Conservation (phyloP, 352 stramenopile genomes). For the Lagenidium sp. region DNA sequence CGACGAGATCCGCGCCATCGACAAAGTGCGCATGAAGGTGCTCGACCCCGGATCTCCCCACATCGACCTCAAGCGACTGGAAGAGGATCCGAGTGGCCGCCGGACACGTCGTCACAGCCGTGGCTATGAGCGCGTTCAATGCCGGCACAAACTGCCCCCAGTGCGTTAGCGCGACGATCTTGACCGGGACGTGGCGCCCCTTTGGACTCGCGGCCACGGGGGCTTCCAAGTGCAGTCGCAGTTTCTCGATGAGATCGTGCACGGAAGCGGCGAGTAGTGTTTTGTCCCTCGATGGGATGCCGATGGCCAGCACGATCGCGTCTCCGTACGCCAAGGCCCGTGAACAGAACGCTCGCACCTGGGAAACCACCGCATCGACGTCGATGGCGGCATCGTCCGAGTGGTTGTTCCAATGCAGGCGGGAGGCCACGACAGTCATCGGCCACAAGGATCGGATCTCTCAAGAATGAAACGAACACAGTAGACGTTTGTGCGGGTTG, state of each 20-base stretch:
- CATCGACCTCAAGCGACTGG: constrained; percentile 87
- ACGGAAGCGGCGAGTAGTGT: constrained; percentile 19
- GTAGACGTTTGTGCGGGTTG: background rate
- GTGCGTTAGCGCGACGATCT: constrained; percentile 87
- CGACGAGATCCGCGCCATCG: constrained; percentile 73
- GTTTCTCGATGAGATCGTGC: constrained; percentile 21
- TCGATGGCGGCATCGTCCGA: constrained; percentile 29
- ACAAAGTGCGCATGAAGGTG: constrained; percentile 61
- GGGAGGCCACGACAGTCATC: constrained; percentile 36
- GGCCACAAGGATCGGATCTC: background rate
- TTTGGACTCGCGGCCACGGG: constrained; percentile 1
- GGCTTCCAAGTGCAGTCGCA: constrained; percentile 18
- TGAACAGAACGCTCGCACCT: constrained; percentile 39
- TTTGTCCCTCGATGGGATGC: constrained; percentile 18
- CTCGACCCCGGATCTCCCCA: constrained; percentile 38
- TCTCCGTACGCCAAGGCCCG: constrained; percentile 39
- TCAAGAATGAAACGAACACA: background rate
- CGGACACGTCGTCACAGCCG: constrained; percentile 51
- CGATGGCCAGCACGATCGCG: constrained; percentile 46
- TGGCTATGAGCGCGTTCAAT: constrained; percentile 88
- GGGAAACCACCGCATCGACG: constrained; percentile 25
- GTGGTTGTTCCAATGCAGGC: constrained; percentile 69
- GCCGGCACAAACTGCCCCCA: constrained; percentile 95
- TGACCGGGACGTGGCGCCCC: constrained; percentile 14
- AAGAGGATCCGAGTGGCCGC: constrained; percentile 61